Conservation (phyloP, 2,329 filamentous ascomycete species). For the Pseudogymnoascus sp. region DNA sequence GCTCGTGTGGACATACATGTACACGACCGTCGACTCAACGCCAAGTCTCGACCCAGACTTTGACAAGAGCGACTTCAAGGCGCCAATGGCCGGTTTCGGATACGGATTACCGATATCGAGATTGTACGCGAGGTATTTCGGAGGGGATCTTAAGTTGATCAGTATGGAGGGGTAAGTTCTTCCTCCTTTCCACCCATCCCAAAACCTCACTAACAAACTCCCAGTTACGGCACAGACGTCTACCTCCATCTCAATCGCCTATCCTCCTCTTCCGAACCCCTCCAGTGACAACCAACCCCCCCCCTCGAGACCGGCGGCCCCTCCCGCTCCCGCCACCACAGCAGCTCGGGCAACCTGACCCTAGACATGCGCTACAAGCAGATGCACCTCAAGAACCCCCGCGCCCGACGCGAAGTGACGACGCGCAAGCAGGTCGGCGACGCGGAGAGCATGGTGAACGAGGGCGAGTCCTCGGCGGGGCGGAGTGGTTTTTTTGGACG, state of each 20-base stretch:
- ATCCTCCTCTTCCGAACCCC: conserved; percentile 88
- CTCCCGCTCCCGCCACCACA: conserved; percentile 37
- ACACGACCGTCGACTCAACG: conserved; percentile 94
- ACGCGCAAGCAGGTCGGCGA: conserved; percentile 89
- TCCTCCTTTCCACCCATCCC: conserved; percentile 3
- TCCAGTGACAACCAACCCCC: conserved; percentile 79
- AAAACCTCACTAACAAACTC: conserved; percentile 18
- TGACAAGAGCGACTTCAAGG: conserved; percentile 98
- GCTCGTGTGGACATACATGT: conserved; percentile 99
- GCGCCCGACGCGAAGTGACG: conserved; percentile 62
- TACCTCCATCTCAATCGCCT: conserved; percentile 96
- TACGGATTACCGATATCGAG: conserved; percentile 92
- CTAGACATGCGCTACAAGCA: conserved; percentile 43
- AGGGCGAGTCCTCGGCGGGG: conserved; percentile 23
- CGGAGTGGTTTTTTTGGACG: conserved; percentile 29
- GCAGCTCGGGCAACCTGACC: conserved; percentile 58
- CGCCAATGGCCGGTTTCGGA: conserved; percentile 98
- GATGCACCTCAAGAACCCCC: conserved; percentile 61
- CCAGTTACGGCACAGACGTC: conserved; percentile 92
- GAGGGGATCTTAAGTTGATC: conserved; percentile 92
- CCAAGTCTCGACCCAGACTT: conserved; percentile 94
- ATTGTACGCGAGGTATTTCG: conserved; percentile 94
- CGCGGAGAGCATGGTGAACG: conserved; percentile 67
- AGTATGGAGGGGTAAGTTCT: conserved; percentile 91
- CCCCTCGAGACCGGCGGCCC: conserved; percentile 13